Evolutionary conservation across 768 basidiomycete genomes (phyloP), one percentile per base, ranked within the genome.

Genomic region (Pleurotus tuber-regium): DNA sequence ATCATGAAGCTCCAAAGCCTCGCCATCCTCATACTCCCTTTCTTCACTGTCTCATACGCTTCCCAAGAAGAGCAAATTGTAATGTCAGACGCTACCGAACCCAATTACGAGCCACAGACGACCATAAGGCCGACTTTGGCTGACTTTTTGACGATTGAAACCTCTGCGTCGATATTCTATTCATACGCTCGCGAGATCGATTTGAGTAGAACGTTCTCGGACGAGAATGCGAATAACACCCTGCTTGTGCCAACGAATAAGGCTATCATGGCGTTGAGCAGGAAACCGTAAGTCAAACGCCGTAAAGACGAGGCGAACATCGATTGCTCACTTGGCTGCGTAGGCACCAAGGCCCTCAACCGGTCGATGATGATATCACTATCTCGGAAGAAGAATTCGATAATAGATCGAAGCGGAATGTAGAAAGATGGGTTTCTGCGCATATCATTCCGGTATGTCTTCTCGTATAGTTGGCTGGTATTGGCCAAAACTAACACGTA

Each of bases 211-310:
- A 70, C 73, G 8, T 77, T 92, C 43, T 61, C 65, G 14, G 68
- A 75, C 28, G 50, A 62, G 5, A 50, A 51, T n/a, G 51, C 61
- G 1, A 71, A 66, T 5, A 66, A 71, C 50, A 91, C 91, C 0
- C 47, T 95, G 8, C 75, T 96, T 36, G 91, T 86, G 4, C 92
- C 92, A 0, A 89, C 87, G 21, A 94, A 96, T 67, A 89, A 86
- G 65, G 92, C 91, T 7, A 82, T 94, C 12, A 90, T 92, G 81
- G 84, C 84, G 3, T 70, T 93, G 48, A 65, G 83, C 2, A 71
- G 83, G 60, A 93, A 94, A 68, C 92, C 92, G 89, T 94, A 68
- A 69, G 88, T 74, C 8, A 26, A n/a, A 2, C 7, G 1, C 31
- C 2, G 31, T 36, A 9, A 14, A 6, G 2, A 6, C n/a, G 12